Evolutionary conservation across 2,329 filamentous ascomycete genomes (phyloP).

Genomic region (Colletotrichum euphorbiae): DNA sequence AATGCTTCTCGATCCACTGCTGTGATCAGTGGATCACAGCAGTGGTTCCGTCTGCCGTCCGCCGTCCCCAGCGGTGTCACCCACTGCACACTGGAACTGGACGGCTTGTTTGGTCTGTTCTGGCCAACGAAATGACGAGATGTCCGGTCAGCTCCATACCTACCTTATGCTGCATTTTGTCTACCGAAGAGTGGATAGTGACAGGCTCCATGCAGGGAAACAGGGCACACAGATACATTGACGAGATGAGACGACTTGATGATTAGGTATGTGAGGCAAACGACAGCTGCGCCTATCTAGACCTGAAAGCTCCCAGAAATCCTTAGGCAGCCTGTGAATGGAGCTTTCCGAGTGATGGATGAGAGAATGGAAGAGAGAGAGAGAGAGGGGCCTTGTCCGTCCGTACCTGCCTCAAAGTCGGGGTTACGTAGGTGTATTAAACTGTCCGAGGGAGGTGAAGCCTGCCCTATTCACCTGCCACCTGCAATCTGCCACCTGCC

Average conservation of each 20-base stretch:
- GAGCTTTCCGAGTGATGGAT: not conserved
- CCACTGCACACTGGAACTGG: not conserved
- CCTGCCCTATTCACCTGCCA: not conserved
- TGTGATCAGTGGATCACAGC: too few species aligned
- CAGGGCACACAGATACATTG: too few species aligned
- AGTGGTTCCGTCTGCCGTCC: not conserved
- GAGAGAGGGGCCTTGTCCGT: not conserved
- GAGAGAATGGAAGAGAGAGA: not conserved
- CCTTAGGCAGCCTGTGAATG: too few species aligned
- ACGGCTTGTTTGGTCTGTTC: not conserved
- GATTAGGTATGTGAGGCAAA: not conserved
- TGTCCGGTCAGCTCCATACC: not conserved
- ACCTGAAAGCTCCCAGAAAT: too few species aligned
- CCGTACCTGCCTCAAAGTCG: constrained; percentile 7
- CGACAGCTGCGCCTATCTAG: not conserved
- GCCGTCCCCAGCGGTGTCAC: not conserved
- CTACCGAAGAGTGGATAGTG: constrained; percentile 22
- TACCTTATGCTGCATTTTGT: constrained; percentile 18
- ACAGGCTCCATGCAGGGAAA: not conserved
- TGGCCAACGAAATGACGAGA: constrained; percentile 35
- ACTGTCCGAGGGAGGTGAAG: not conserved
- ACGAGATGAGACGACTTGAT: not conserved
- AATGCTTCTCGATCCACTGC: constrained; percentile 21
- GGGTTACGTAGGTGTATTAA: not conserved
- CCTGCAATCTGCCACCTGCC: too few species aligned